Evolutionary conservation across 1,139 yeast species (phyloP).

Genomic region (Suhomyces bokatorum): DNA sequence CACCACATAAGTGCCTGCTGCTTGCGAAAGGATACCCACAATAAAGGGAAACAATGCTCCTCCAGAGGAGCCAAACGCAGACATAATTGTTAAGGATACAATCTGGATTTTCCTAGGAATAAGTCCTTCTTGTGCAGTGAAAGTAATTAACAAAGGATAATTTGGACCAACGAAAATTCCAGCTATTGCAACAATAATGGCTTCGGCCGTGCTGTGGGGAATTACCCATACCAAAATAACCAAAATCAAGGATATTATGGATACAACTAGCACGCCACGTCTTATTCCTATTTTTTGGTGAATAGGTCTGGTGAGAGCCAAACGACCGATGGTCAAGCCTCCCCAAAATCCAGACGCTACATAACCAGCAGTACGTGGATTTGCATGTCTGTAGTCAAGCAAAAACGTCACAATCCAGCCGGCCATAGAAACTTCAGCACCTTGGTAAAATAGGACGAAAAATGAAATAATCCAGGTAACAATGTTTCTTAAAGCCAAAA

Average conservation of each 20-base stretch:
- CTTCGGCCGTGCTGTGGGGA: slow-evolving; percentile 41
- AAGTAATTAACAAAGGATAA: slow-evolving; percentile 52
- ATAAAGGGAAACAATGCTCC: slow-evolving; percentile 61
- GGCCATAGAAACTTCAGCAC: slow-evolving; percentile 67
- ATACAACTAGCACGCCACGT: slow-evolving; percentile 41
- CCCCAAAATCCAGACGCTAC: slow-evolving; percentile 73
- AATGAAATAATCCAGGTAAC: slow-evolving; percentile 56
- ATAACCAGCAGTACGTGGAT: slow-evolving; percentile 49
- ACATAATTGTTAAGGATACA: slow-evolving; percentile 51
- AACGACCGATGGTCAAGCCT: slow-evolving; percentile 63
- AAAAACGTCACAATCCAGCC: slow-evolving; percentile 72
- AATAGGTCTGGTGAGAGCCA: slow-evolving; percentile 43
- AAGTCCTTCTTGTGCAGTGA: slow-evolving; percentile 37
- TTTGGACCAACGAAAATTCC: slow-evolving; percentile 56
- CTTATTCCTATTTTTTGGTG: slow-evolving; percentile 46
- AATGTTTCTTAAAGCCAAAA: slow-evolving; percentile 39
- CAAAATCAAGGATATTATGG: slow-evolving; percentile 33
- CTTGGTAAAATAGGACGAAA: slow-evolving; percentile 61
- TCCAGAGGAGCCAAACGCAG: slow-evolving; percentile 63
- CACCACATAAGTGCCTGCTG: slow-evolving; percentile 51
- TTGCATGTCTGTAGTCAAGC: slow-evolving; percentile 54
- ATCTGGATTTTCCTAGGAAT: slow-evolving; percentile 56
- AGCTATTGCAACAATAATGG: slow-evolving; percentile 45
- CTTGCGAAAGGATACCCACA: slow-evolving; percentile 54
- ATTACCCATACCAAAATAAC: slow-evolving; percentile 49